These are phyloP conservation scores for Chaetomium sp. DNA, from an alignment of 2,329 filamentous ascomycete genomes.

Conservation along the genomic window DNA sequence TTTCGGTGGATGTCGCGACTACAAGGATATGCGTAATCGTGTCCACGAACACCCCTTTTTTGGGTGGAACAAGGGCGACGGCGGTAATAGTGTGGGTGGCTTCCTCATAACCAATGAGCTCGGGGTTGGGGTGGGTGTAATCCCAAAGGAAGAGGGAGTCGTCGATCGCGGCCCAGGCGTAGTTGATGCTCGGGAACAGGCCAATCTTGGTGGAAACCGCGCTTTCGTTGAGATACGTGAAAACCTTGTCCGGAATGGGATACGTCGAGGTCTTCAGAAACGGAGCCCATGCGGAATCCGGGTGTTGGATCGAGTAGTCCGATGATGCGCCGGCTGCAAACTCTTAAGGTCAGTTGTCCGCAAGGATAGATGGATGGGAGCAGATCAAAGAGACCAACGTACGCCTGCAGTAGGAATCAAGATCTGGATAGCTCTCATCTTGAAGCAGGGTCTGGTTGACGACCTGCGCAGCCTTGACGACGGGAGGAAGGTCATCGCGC, in stretches of 20 bases:
- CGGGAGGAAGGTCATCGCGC: constrained; percentile 49
- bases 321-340: constrained; percentile 77
- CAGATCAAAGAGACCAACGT: constrained; percentile 35
- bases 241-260: constrained; percentile 83
- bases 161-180: constrained; percentile 94
- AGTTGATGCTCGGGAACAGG: constrained; percentile 86
- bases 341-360: constrained; percentile 4
- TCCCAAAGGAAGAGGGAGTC: constrained; percentile 97
- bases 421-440: constrained; percentile 77
- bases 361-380: constrained; percentile 21
- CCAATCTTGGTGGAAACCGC: constrained; percentile 91
- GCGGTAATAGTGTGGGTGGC: constrained; percentile 80
- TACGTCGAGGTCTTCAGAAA: constrained; percentile 85
- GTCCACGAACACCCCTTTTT: constrained; percentile 77
- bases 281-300: constrained; percentile 69
- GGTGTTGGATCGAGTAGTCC: constrained; percentile 74
- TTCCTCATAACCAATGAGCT: constrained; percentile 88
- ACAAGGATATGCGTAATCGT: constrained; percentile 84
- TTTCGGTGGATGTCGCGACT: constrained; percentile 77
- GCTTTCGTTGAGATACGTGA: constrained; percentile 84
- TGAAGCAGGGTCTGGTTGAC: constrained; percentile 72
- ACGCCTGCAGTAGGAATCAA: constrained; percentile 87
- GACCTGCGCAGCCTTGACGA: constrained; percentile 73
- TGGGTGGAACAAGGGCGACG: constrained; percentile 81
- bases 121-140: constrained; percentile 86